These are phyloP conservation scores for Dioscorea alata DNA, from an alignment of 106 monocot species.

Conservation along the genomic window DNA sequence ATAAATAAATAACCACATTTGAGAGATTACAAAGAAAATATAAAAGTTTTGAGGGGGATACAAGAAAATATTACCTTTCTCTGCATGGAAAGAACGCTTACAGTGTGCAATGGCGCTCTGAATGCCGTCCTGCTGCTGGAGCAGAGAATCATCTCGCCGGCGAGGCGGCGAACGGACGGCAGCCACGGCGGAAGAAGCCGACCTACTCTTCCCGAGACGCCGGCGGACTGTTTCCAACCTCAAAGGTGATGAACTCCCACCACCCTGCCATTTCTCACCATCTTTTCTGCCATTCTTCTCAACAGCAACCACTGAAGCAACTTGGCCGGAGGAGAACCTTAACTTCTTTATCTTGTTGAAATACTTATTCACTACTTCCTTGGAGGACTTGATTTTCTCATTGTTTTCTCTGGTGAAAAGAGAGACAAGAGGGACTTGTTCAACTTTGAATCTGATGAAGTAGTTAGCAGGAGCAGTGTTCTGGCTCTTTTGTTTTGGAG, in stretches of 20 bases:
- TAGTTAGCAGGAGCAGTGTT: constrained; percentile 22
- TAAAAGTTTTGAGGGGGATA: too few relatives aligned
- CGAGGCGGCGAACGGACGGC: constrained; percentile 21
- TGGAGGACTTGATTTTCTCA: constrained; percentile 23
- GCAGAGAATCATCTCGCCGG: constrained; percentile 60
- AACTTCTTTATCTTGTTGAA: constrained; percentile 56
- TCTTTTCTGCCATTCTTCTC: not conserved
- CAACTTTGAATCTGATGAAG: constrained; percentile 42
- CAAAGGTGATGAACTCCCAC: constrained; percentile 7
- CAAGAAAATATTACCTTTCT: constrained; percentile 11
- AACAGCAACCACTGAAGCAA: not conserved
- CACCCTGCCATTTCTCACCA: not conserved
- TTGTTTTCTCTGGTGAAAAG: constrained; percentile 52
- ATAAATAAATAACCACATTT: not conserved
- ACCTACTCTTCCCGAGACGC: constrained; percentile 48
- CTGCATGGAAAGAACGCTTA: constrained; percentile 58
- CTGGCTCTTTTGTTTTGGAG: not conserved
- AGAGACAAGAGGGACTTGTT: constrained; percentile 50
- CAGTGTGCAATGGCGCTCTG: constrained; percentile 93
- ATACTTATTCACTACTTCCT: constrained; percentile 51
- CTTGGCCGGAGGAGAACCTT: constrained; percentile 17
- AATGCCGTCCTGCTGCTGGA: constrained; percentile 81
- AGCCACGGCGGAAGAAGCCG: constrained; percentile 34
- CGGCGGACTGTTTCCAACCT: constrained; percentile 22
- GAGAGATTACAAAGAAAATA: not conserved